Evolutionary conservation across 2,329 filamentous ascomycete species (phyloP), one percentile per base, ranked within the genome.

Genomic region (Neodidymelliopsis sp.): DNA sequence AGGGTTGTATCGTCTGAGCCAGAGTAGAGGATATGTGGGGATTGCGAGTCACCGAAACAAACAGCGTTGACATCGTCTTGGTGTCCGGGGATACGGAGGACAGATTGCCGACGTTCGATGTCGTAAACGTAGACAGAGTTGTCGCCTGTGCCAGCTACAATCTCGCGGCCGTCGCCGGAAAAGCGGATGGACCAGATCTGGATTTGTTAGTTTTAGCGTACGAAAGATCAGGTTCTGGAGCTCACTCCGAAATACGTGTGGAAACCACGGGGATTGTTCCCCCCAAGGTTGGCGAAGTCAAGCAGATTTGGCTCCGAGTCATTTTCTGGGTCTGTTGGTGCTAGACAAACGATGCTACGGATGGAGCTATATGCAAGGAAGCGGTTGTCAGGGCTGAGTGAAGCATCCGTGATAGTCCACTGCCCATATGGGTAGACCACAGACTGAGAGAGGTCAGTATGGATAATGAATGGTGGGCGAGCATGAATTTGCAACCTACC

Each of bases 391-490:
- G 92, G 91, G 53, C 90, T 95, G 31, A 97, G 74, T 0, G 90
- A 89, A 2, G 93, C 92, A 73, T 99, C 94, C 11, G 94, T 97
- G 57, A 99, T 87, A 1, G 93, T 97, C 94, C 94, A 99, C 63
- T 90, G 87, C 2, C 92, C 94, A 58, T 86, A 89, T 1, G 91
- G 91, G 71, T 94, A 96, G 20, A 80, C 77, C 4, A 91, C 90
- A 0, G 89, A 93, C 75, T 93, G 92, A 75, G 87, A 33, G 13
- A 11, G 8, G 15, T 48, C 15, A 48, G 36, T 15, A 12, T 65
- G 31, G 62, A 42, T 22, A 34, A 13, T 9, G 19, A 10, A 18
- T 25, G 20, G 7, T 36, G 8, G n/a, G 13, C 13, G 12, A 30
- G 7, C 6, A 33, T 11, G 47, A 24, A 4, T 37, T 39, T 16